These are phyloP conservation scores for Phytomonas sp. DNA, from an alignment of 208 protist genomes.

Conservation along the genomic window DNA sequence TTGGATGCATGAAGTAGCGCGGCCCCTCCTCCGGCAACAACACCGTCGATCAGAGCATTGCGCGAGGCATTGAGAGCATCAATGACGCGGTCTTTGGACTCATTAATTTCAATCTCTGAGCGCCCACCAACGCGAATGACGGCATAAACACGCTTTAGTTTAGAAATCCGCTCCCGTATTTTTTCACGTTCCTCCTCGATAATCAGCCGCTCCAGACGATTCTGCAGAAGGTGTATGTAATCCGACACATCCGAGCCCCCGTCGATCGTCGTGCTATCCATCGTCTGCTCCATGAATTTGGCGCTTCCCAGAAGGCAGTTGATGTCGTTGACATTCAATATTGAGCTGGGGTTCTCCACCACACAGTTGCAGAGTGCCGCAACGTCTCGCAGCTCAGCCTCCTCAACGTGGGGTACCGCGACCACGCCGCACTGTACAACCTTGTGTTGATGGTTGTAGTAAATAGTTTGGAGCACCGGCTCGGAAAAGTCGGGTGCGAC, in stretches of 20 bases:
- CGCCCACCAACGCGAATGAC: constrained; percentile 96
- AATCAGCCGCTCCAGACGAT: constrained; percentile 79
- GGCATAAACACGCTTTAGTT: constrained; percentile 83
- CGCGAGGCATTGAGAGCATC: constrained; percentile 98
- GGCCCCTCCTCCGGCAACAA: constrained; percentile 97
- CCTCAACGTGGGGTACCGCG: constrained; percentile 94
- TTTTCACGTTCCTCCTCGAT: constrained; percentile 95
- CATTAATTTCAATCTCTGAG: constrained; percentile 97
- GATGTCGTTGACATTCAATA: constrained; percentile 54
- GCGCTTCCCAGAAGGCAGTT: constrained; percentile 54
- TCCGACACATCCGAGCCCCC: constrained; percentile 63
- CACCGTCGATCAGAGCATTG: constrained; percentile 98
- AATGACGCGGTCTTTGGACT: constrained; percentile 98
- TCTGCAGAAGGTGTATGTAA: constrained; percentile 92
- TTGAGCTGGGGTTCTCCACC: constrained; percentile 83
- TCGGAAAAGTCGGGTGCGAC: constrained; percentile 67
- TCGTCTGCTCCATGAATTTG: constrained; percentile 78
- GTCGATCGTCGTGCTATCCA: constrained; percentile 96
- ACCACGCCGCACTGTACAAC: constrained; percentile 89
- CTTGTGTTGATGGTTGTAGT: constrained; percentile 94
- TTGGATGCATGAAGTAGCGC: constrained; percentile 95
- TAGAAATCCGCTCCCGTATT: constrained; percentile 91
- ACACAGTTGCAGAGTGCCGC: constrained; percentile 94
- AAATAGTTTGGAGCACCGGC: constrained; percentile 67
- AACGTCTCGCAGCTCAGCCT: constrained; percentile 99